Evolutionary conservation across 345 rosid species (phyloP).

Genomic region (Mallotus nudiflorus): DNA sequence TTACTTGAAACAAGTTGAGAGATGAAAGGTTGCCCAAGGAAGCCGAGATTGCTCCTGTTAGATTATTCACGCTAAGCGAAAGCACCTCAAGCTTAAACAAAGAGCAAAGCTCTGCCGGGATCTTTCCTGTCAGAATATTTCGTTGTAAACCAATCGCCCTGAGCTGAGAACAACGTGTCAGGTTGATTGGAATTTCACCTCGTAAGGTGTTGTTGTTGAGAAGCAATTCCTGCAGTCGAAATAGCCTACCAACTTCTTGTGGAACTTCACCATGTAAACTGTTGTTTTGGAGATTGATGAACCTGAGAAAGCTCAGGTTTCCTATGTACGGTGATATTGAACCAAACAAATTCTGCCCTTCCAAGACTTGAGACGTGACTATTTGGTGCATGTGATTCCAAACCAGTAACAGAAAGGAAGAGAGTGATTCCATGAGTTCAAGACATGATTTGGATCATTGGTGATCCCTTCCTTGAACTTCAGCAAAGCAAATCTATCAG

Average conservation of each 20-base stretch:
- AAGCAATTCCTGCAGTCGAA: constrained; percentile 10
- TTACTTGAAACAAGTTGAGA: not conserved
- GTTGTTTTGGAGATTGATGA: constrained; percentile 14
- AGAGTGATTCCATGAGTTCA: constrained; percentile 22
- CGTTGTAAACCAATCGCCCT: not conserved
- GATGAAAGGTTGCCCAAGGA: constrained; percentile 22
- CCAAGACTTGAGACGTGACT: not conserved
- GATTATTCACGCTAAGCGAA: constrained; percentile 11
- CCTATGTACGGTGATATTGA: constrained; percentile 15
- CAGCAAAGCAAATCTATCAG: constrained; percentile 14
- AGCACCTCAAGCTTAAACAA: constrained; percentile 19
- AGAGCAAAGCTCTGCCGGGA: constrained; percentile 20
- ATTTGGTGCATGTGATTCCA: constrained; percentile 14
- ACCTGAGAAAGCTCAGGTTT: constrained; percentile 16
- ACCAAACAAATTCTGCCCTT: constrained; percentile 11
- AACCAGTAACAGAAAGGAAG: constrained; percentile 14
- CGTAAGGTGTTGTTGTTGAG: constrained; percentile 4
- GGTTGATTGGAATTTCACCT: constrained; percentile 16
- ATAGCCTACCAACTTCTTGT: constrained; percentile 11
- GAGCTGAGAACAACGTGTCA: constrained; percentile 13
- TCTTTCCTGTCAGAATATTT: constrained; percentile 17
- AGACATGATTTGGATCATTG: constrained; percentile 12
- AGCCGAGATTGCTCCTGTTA: constrained; percentile 18
- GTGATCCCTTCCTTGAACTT: constrained; percentile 12
- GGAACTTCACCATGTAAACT: constrained; percentile 17